Evolutionary conservation across 352 stramenopile species (phyloP).

Genomic region (Phytophthora megakarya): DNA sequence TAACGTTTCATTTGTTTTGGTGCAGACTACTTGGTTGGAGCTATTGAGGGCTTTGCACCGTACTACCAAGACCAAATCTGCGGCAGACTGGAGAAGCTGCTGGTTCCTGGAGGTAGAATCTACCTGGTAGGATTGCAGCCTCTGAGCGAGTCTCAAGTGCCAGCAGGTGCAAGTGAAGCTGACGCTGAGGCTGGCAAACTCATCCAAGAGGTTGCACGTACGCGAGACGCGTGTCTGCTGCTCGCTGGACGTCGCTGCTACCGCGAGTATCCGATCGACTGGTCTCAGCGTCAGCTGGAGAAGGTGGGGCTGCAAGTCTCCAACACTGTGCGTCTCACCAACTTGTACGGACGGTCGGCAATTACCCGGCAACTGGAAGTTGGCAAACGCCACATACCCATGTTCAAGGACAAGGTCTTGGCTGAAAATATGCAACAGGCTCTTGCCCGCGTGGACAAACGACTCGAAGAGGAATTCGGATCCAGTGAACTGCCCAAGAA

Average conservation of each 20-base stretch:
- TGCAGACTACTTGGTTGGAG: constrained; percentile 91
- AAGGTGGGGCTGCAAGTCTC: constrained; percentile 57
- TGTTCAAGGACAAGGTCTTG: constrained; percentile 66
- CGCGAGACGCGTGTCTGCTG: constrained; percentile 91
- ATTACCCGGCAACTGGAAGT: constrained; percentile 92
- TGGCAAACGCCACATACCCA: constrained; percentile 76
- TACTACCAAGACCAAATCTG: constrained; percentile 86
- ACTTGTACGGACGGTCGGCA: constrained; percentile 86
- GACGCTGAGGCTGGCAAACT: constrained; percentile 46
- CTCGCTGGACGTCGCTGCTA: constrained; percentile 88
- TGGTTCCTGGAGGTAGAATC: constrained; percentile 84
- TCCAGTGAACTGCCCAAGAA: constrained; percentile 34
- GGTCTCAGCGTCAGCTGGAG: constrained; percentile 82
- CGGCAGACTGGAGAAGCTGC: constrained; percentile 64
- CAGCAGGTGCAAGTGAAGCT: constrained; percentile 15
- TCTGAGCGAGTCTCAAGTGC: constrained; percentile 62
- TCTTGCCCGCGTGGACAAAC: constrained; percentile 66
- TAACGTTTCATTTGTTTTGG: neutral
- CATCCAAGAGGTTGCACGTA: constrained; percentile 70
- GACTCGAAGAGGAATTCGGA: constrained; percentile 33
- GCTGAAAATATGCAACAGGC: constrained; percentile 41
- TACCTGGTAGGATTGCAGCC: constrained; percentile 91
- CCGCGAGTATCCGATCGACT: constrained; percentile 90
- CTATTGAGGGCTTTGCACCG: constrained; percentile 91
- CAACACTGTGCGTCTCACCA: constrained; percentile 71